Evolutionary conservation across 352 stramenopile species (phyloP).

Genomic region (Phytophthora pistaciae): DNA sequence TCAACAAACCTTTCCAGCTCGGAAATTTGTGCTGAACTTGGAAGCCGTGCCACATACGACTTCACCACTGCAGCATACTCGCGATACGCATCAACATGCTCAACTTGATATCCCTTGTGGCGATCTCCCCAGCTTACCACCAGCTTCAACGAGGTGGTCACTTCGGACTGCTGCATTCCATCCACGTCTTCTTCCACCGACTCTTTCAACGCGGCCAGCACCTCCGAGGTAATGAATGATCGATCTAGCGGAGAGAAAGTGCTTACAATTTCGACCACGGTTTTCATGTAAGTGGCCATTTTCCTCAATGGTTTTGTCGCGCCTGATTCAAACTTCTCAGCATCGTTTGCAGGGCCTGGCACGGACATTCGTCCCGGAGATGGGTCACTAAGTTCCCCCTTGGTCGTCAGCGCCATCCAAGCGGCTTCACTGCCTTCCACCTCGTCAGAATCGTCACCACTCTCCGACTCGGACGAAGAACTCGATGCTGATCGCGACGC

Average conservation of each 20-base stretch:
- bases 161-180: not conserved
- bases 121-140: not conserved
- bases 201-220: not conserved
- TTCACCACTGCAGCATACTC: not conserved
- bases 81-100: conserved; percentile 2
- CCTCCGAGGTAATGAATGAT: not conserved
- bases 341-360: too few relatives aligned
- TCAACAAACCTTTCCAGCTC: not conserved
- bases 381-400: too few relatives aligned
- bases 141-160: not conserved
- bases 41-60: not conserved
- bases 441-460: not conserved
- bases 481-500: not conserved
- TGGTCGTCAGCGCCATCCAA: not conserved
- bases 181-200: conserved; percentile 1
- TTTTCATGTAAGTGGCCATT: conserved; percentile 4
- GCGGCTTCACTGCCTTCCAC: conserved; percentile 2
- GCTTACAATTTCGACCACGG: conserved; percentile 1
- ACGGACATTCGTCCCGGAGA: too few relatives aligned
- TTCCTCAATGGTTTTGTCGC: not conserved
- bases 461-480: not conserved
- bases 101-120: not conserved
- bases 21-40: not conserved
- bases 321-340: not conserved
- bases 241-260: not conserved